Evolutionary conservation across 352 stramenopile species (phyloP).

Genomic region (Globisporangium orthogonon): DNA sequence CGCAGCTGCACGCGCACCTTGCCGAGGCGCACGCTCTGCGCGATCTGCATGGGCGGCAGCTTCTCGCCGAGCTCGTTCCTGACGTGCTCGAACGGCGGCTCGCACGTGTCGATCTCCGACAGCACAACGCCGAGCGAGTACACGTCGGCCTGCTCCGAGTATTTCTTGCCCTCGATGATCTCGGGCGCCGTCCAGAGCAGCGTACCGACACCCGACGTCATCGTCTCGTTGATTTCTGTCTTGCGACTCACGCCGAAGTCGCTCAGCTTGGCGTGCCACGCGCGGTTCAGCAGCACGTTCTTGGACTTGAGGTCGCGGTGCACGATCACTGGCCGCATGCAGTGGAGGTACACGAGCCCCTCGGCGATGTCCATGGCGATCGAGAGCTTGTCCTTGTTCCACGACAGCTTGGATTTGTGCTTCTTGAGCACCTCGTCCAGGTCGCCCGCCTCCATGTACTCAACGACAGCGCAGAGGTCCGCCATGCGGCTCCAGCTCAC

Average conservation of each 20-base stretch:
- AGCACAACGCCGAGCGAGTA: conserved; percentile 85
- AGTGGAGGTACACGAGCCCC: conserved; percentile 83
- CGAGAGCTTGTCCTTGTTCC: conserved; percentile 64
- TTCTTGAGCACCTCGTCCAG: conserved; percentile 53
- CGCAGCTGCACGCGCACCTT: conserved; percentile 46
- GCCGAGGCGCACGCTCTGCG: conserved; percentile 48
- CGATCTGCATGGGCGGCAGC: conserved; percentile 65
- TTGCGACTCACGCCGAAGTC: conserved; percentile 85
- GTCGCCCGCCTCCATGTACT: conserved; percentile 77
- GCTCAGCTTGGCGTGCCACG: conserved; percentile 72
- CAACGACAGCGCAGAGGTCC: conserved; percentile 68
- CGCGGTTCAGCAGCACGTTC: conserved; percentile 74
- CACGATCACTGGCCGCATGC: conserved; percentile 57
- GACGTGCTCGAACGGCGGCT: conserved; percentile 47
- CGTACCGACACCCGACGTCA: conserved; percentile 75
- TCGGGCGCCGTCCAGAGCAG: conserved; percentile 84
- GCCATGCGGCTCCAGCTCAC: conserved; percentile 61
- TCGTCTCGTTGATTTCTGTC: conserved; percentile 61
- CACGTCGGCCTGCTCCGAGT: conserved; percentile 85
- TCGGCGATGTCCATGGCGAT: conserved; percentile 83
- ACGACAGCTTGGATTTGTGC: conserved; percentile 44
- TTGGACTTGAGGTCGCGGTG: conserved; percentile 87
- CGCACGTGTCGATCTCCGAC: conserved; percentile 70
- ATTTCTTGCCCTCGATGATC: conserved; percentile 83
- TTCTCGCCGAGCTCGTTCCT: conserved; percentile 37